phyloP scores from a whole-genome alignment of 257 asterid species.

The Prunella vulgaris region DNA sequence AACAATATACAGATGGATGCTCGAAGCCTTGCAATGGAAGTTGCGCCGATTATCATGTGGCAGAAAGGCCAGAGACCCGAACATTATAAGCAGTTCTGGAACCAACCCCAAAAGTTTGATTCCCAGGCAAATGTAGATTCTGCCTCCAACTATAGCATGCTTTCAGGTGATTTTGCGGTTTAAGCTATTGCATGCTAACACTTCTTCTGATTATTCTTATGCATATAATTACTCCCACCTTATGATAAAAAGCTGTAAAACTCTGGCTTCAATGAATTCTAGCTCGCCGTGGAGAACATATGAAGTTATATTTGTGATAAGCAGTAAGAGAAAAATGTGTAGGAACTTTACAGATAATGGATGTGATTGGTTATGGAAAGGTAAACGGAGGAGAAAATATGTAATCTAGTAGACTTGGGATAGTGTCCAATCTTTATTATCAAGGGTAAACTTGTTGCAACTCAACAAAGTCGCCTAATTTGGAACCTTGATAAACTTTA shows the following conservation, averaged over 20 bases:
- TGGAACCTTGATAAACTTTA: not conserved
- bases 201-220: not conserved
- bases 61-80: constrained; percentile 65
- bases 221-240: not conserved
- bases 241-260: not conserved
- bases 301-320: not conserved
- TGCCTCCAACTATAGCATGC: constrained; percentile 40
- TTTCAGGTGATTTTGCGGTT: constrained; percentile 50
- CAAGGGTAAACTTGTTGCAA: too few species aligned
- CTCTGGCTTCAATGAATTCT: not conserved
- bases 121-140: constrained; percentile 35
- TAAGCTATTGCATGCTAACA: not conserved
- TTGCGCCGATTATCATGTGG: constrained; percentile 91
- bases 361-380: too few species aligned
- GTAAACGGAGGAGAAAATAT: not conserved
- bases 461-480: not conserved
- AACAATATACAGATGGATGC: constrained; percentile 72
- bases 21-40: constrained; percentile 80
- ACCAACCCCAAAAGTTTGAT: constrained; percentile 38
- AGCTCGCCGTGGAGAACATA: not conserved
- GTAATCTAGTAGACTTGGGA: too few species aligned
- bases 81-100: constrained; percentile 58
- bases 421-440: too few species aligned
- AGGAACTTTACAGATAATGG: not conserved
- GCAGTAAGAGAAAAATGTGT: not conserved